Evolutionary conservation across 371 early-diverging fungal species (phyloP).

Genomic region (Mucor sp.): DNA sequence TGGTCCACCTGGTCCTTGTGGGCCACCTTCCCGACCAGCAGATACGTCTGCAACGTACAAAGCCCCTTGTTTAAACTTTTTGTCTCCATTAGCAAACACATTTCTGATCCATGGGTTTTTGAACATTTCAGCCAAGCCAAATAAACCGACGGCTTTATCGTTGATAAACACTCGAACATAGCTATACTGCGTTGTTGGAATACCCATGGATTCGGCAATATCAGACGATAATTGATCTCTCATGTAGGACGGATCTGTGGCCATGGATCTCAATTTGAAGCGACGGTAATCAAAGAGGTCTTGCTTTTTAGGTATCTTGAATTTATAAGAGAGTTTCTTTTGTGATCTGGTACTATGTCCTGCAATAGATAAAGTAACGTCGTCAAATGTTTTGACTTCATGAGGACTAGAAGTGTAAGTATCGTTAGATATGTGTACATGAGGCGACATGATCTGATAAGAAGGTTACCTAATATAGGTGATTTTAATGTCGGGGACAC

Average conservation of each 20-base stretch:
- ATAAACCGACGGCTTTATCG: constrained; percentile 35
- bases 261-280: constrained; percentile 34
- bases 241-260: constrained; percentile 49
- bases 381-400: constrained; percentile 1
- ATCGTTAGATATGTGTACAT: background rate
- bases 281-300: constrained; percentile 29
- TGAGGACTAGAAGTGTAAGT: constrained; percentile 1
- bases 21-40: constrained; percentile 12
- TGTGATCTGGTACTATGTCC: constrained; percentile 24
- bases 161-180: constrained; percentile 40
- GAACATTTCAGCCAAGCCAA: constrained; percentile 33
- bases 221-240: constrained; percentile 52
- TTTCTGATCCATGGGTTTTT: constrained; percentile 35
- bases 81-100: constrained; percentile 32
- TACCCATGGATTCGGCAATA: constrained; percentile 42
- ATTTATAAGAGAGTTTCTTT: constrained; percentile 26
- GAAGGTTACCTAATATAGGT: constrained; percentile 33
- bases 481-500: constrained; percentile 17
- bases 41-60: constrained; percentile 22
- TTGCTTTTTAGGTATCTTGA: constrained; percentile 29
- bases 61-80: constrained; percentile 27
- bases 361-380: constrained; percentile 20
- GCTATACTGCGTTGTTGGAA: constrained; percentile 41
- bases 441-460: background rate
- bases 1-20: background rate